Percentiles rank a stretch among this genome's conserved stretches.
Evolutionary conservation across 2,329 filamentous ascomycete genomes (phyloP).

Genomic region (Diaporthe sp.): DNA sequence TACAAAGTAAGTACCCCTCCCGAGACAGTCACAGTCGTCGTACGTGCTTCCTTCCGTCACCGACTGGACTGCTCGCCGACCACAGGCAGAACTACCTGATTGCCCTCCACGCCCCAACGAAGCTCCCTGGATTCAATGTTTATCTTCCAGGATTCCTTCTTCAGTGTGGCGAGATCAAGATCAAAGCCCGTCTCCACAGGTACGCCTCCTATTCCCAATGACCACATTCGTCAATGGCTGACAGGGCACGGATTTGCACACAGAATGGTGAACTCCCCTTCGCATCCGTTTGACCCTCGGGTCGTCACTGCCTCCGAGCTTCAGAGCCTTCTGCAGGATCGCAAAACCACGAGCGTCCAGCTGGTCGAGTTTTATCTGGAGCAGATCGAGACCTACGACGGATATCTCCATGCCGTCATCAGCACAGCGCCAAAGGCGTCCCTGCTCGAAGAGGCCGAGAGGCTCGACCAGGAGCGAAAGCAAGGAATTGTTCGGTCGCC

Average conservation of each 20-base stretch:
- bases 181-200: not conserved
- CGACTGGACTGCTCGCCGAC: not conserved
- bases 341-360: not conserved
- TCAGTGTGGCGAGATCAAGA: not conserved
- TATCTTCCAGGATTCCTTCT: not conserved
- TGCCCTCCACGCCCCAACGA: not conserved
- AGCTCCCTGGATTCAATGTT: not conserved
- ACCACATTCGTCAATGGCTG: not conserved
- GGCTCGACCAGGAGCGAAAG: not conserved
- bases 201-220: not conserved
- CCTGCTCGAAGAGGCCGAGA: not conserved
- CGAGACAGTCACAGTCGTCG: no score
- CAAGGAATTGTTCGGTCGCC: not conserved
- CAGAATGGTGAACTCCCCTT: not conserved
- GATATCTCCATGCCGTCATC: not conserved
- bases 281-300: not conserved
- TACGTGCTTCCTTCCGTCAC: no score
- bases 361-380: not conserved
- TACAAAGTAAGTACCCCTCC: no score
- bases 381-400: not conserved
- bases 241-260: not conserved
- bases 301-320: not conserved
- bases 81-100: not conserved
- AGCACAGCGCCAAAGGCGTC: not conserved
- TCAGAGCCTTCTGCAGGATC: not conserved